phyloP scores from a whole-genome alignment of 2,329 filamentous ascomycete species.

The Beauveria rudraprayagi region DNA sequence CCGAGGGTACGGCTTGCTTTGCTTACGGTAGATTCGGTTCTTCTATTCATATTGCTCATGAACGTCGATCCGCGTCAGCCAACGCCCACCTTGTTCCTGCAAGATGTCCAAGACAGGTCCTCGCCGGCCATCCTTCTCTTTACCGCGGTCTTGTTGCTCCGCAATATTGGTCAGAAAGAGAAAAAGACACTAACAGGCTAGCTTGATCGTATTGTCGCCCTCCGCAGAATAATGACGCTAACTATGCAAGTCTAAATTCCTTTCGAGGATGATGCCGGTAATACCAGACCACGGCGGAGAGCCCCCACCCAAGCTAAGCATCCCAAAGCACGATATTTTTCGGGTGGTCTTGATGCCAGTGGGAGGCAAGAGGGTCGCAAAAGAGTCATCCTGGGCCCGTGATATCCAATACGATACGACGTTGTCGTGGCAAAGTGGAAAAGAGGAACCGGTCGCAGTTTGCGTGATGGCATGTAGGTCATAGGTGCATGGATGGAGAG shows the following conservation, averaged over 20 bases:
- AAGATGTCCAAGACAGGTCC: not conserved
- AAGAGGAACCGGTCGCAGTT: not conserved
- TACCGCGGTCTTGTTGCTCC: not conserved
- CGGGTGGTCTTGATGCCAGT: not conserved
- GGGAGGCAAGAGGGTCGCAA: not conserved
- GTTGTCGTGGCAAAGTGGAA: not conserved
- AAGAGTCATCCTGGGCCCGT: not conserved
- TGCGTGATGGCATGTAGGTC: not conserved
- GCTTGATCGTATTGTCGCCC: not conserved
- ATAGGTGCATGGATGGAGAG: not conserved
- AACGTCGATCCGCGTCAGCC: not conserved
- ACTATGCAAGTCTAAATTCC: not conserved
- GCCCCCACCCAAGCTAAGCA: not conserved
- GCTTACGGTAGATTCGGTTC: not conserved
- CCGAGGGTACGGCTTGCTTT: not conserved
- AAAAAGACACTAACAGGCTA: not conserved
- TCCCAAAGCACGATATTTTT: not conserved
- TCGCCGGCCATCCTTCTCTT: not conserved
- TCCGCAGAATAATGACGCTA: not conserved
- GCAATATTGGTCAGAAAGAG: not conserved
- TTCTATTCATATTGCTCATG: not conserved
- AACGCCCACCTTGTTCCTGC: not conserved
- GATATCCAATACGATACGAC: slow-evolving; percentile 1
- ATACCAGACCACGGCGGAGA: not conserved
- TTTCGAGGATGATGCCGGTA: not conserved